These are phyloP conservation scores for Bipolaris victoriae DNA, from an alignment of 2,329 filamentous ascomycete genomes.

Conservation along the genomic window DNA sequence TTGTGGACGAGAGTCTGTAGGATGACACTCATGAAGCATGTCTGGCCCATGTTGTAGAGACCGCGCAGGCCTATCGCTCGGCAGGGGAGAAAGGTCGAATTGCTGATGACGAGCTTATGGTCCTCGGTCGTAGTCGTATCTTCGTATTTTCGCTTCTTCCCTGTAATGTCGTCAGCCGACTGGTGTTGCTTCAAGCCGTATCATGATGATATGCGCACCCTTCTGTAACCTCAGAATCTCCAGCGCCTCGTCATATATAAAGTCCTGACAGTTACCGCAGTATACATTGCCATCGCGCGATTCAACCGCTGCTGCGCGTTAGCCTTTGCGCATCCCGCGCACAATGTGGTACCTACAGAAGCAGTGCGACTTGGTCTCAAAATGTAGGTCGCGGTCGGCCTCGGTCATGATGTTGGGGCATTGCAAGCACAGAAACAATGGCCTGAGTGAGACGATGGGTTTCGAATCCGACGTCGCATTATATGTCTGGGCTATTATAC, in stretches of 20 bases:
- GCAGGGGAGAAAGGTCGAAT: slow-evolving; percentile 81
- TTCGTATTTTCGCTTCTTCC: slow-evolving; percentile 77
- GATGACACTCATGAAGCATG: slow-evolving; percentile 97
- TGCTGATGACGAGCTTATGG: slow-evolving; percentile 75
- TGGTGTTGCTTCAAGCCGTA: background rate
- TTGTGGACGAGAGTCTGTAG: slow-evolving; percentile 94
- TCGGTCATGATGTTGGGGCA: slow-evolving; percentile 72
- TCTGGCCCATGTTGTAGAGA: slow-evolving; percentile 97
- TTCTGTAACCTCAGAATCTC: slow-evolving; percentile 76
- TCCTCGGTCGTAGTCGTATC: slow-evolving; percentile 70
- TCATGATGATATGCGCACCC: slow-evolving; percentile 54
- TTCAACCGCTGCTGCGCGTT: slow-evolving; percentile 69
- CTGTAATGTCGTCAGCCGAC: slow-evolving; percentile 38
- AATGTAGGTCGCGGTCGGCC: slow-evolving; percentile 70
- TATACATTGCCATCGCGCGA: slow-evolving; percentile 76
- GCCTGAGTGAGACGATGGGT: slow-evolving; percentile 58
- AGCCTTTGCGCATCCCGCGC: slow-evolving; percentile 15
- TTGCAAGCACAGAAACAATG: slow-evolving; percentile 66
- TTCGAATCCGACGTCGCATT: slow-evolving; percentile 59
- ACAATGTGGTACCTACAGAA: slow-evolving; percentile 65
- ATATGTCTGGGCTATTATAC: slow-evolving; percentile 69
- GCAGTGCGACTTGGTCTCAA: slow-evolving; percentile 70
- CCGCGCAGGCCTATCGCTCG: slow-evolving; percentile 86
- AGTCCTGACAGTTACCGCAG: slow-evolving; percentile 82
- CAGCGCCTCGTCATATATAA: slow-evolving; percentile 81